Evolutionary conservation across 208 protist genomes (phyloP).

Genomic region (Crithidia brevicula): DNA sequence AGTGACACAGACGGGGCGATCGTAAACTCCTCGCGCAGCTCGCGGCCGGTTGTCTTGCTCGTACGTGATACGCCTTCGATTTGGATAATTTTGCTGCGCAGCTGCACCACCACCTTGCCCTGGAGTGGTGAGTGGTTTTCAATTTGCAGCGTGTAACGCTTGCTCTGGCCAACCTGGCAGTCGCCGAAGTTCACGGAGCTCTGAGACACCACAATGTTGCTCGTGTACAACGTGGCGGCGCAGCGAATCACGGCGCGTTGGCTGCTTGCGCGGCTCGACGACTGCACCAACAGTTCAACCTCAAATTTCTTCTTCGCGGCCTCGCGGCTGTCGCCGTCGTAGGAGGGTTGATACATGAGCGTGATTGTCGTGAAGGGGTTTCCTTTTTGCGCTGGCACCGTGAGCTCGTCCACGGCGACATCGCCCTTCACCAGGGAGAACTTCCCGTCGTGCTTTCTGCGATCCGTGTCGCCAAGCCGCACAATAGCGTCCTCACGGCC

Average conservation of each 20-base stretch:
- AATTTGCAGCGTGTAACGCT: slow-evolving; percentile 70
- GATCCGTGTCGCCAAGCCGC: slow-evolving; percentile 45
- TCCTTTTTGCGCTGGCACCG: slow-evolving; percentile 53
- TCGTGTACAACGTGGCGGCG: slow-evolving; percentile 79
- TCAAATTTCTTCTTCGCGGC: slow-evolving; percentile 76
- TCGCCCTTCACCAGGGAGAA: slow-evolving; percentile 60
- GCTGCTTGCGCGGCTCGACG: slow-evolving; percentile 29
- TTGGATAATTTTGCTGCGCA: slow-evolving; percentile 89
- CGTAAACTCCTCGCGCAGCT: slow-evolving; percentile 73
- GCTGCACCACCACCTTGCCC: slow-evolving; percentile 63
- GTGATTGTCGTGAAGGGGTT: slow-evolving; percentile 33
- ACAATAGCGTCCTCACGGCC: slow-evolving; percentile 58
- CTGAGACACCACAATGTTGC: slow-evolving; percentile 72
- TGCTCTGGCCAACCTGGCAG: slow-evolving; percentile 80
- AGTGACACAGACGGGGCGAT: slow-evolving; percentile 70
- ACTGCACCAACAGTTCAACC: slow-evolving; percentile 58
- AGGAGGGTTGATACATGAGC: slow-evolving; percentile 64
- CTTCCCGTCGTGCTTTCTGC: slow-evolving; percentile 56
- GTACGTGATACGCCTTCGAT: slow-evolving; percentile 57
- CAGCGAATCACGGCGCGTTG: slow-evolving; percentile 72
- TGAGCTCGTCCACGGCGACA: slow-evolving; percentile 58
- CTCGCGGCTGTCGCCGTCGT: slow-evolving; percentile 57
- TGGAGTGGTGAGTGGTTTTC: slow-evolving; percentile 85
- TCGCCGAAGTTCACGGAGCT: slow-evolving; percentile 84
- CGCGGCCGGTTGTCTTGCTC: slow-evolving; percentile 24